Base-by-base conservation (phyloP, 2,329 filamentous ascomycete genomes). In the Ophiocordyceps camponoti-floridani region DNA sequence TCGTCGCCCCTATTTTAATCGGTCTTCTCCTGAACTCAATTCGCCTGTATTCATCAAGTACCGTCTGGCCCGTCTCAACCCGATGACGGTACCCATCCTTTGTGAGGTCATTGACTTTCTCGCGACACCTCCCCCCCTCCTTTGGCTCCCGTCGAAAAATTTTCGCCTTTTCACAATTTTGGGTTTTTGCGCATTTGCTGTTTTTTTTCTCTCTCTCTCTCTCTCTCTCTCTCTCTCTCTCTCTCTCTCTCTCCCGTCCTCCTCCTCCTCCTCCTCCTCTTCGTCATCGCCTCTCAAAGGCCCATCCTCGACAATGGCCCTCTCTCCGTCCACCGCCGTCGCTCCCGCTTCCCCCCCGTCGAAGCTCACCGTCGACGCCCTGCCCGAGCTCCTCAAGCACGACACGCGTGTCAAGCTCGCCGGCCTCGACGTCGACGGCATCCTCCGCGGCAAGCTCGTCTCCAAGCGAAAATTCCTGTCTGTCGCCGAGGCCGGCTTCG, bases 391-490 rank as follows among this genome's bases (percentile, higher is more conserved):
- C 44, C 78, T 91, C 48, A 66, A 73, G 51, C 54, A 80, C 57
- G 87, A 94, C 62, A 72, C 65, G 43, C 79, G 82, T 56, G 83
- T 94, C 64, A 95, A 94, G 62, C 74, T 95, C 38, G 87, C 84
- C 10, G 88, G 87, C 38, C 65, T 91, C 49, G 87, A 95, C 59
- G 82, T 88, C 47, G 87, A 95, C 58, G n/a, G n/a, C n/a, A n/a
- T n/a, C n/a, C n/a, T n/a, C n/a, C n/a, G n/a, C n/a, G n/a, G n/a
- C n/a, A n/a, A 95, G 66, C 73, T 94, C 49, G 79, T 94, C 63
- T 85, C 85, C 54, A 94, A 94, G 71, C 82, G 81, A 59, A 94
- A 95, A 66, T 94, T 95, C 62, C 68, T 94, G 35, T 85, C 83
- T 28, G 75, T 94, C 44, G 81, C 80, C n/a, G 63, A 75, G 40